A percentile compares a stretch with the other conserved stretches of the same genome.
Evolutionary conservation across 768 basidiomycete genomes (phyloP).

Genomic region (Suillus placidus): DNA sequence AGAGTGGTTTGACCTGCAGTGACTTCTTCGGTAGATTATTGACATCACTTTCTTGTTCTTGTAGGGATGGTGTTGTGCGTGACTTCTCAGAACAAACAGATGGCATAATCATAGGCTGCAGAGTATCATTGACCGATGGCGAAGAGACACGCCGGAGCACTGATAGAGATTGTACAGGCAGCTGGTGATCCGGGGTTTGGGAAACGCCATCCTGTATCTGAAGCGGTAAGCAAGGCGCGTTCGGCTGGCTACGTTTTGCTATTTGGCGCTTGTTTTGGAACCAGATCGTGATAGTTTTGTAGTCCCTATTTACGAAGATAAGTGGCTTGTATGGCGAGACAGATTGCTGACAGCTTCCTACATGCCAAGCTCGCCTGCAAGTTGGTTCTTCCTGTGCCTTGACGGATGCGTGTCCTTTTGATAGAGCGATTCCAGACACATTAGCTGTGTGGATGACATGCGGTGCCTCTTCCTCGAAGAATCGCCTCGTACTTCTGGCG

Average conservation of each 20-base stretch:
- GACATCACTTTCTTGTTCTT: background rate
- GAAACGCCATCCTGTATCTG: background rate
- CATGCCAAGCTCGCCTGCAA: conserved; percentile 32
- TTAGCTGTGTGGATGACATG: conserved; percentile 35
- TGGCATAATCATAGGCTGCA: background rate
- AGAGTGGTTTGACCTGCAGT: conserved; percentile 27
- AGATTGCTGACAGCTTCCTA: conserved; percentile 17
- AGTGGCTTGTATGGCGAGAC: background rate
- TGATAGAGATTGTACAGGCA: conserved; percentile 19
- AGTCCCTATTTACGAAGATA: conserved; percentile 32
- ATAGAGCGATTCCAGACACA: conserved; percentile 32
- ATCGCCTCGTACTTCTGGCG: background rate
- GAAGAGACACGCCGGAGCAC: conserved; percentile 32
- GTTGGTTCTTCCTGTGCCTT: conserved; percentile 30
- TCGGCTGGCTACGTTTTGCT: conserved; percentile 31
- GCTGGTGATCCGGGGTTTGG: conserved; percentile 5
- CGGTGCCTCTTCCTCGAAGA: conserved; percentile 36
- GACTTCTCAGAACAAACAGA: background rate
- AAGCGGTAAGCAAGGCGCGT: background rate
- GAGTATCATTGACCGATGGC: conserved; percentile 19
- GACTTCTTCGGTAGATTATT: background rate
- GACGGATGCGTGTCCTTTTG: conserved; percentile 33
- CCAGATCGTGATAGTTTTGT: conserved; percentile 67
- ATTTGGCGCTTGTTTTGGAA: conserved; percentile 82
- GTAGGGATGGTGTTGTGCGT: background rate